Conservation (phyloP, 2,329 filamentous ascomycete species). For the Hysterium pulicare region DNA sequence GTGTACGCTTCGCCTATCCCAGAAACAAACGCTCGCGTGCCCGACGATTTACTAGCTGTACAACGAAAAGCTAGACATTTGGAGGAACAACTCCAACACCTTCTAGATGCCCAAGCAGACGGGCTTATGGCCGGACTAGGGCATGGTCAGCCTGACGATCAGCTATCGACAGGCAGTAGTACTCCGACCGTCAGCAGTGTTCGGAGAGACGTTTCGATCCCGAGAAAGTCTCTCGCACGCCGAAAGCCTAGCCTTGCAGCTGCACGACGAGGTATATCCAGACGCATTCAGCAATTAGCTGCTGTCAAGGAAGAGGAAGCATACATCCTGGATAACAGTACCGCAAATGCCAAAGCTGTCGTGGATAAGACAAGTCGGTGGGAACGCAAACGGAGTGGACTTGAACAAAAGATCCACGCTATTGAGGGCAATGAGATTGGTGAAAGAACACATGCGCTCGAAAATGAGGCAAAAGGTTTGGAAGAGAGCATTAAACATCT, state of each 20-base stretch:
- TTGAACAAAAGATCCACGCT: constrained; percentile 53
- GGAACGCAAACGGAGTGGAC: constrained; percentile 53
- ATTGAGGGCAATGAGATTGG: constrained; percentile 57
- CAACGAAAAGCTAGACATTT: constrained; percentile 53
- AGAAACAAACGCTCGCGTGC: constrained; percentile 17
- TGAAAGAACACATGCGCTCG: constrained; percentile 52
- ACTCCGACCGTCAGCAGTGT: constrained; percentile 46
- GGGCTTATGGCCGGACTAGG: constrained; percentile 51
- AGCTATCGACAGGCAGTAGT: constrained; percentile 47
- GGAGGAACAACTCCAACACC: constrained; percentile 55
- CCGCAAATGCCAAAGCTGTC: constrained; percentile 56
- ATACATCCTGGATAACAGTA: constrained; percentile 55
- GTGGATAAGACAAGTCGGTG: constrained; percentile 59
- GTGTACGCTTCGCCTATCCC: constrained; percentile 7
- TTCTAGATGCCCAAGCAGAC: constrained; percentile 61
- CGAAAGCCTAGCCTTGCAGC: constrained; percentile 57
- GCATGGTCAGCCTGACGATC: constrained; percentile 36
- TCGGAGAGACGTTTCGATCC: constrained; percentile 52
- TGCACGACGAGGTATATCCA: constrained; percentile 63
- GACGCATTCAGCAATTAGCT: constrained; percentile 61
- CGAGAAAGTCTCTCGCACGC: constrained; percentile 50
- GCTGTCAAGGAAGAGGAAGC: constrained; percentile 67
- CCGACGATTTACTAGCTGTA: constrained; percentile 47
- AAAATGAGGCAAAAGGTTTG: constrained; percentile 51
- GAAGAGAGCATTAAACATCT: constrained; percentile 63